A percentile compares a stretch with the other conserved stretches of the same genome.
Conservation (phyloP, 2,329 filamentous ascomycete species). For the Phaeosphaeria sp. region DNA sequence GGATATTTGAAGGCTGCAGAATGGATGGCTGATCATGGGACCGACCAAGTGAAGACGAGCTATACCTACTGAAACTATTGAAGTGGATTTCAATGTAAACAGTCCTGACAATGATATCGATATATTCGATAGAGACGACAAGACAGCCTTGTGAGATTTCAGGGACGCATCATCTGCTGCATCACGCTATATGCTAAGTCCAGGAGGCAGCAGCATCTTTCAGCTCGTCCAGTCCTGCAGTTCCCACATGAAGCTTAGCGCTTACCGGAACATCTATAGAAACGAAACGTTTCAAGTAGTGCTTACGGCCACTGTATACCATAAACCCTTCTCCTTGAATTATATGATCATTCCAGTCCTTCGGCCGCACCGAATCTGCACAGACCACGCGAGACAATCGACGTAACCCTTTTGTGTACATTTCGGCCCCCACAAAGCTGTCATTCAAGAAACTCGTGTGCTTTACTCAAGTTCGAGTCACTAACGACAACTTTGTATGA, state of each 20-base stretch:
- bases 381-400: not conserved
- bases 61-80: constrained; percentile 2
- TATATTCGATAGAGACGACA: too few species aligned
- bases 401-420: not conserved
- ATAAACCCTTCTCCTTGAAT: not conserved
- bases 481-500: not conserved
- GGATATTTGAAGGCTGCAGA: constrained; percentile 13
- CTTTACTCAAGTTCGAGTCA: not conserved
- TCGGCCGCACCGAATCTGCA: not conserved
- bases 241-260: too few species aligned
- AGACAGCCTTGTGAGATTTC: too few species aligned
- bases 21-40: constrained; percentile 14
- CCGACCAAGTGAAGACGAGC: constrained; percentile 12
- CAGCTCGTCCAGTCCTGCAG: too few species aligned
- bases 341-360: not conserved
- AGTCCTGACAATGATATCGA: too few species aligned
- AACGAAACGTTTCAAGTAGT: not conserved
- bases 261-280: too few species aligned
- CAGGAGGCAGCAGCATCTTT: not conserved
- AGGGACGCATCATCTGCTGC: too few species aligned
- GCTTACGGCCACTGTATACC: not conserved
- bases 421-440: not conserved
- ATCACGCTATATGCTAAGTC: not conserved
- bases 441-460: not conserved
- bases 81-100: too few species aligned